Conservation (phyloP, 495 filamentous ascomycete genomes). For the Aspergillus bertholletiae region DNA sequence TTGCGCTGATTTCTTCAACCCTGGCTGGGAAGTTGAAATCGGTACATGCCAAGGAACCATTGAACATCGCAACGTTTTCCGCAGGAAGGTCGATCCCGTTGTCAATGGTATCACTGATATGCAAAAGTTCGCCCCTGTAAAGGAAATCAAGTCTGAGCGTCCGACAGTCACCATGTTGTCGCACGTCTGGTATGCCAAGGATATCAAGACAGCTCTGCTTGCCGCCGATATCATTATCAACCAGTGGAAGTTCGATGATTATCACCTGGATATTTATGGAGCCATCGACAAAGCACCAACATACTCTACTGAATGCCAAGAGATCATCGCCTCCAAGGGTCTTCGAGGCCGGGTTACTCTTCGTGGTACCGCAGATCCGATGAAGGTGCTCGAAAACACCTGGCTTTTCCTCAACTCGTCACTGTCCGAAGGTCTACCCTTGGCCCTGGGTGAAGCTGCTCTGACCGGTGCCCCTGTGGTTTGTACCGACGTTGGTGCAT, state of each 20-base stretch:
- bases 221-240: conserved; percentile 65
- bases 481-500: conserved; percentile 63
- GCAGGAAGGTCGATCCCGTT: conserved; percentile 62
- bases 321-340: conserved; percentile 59
- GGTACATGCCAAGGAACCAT: conserved; percentile 56
- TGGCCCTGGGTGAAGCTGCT: conserved; percentile 64
- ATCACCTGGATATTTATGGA: conserved; percentile 60
- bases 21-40: conserved; percentile 64
- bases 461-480: conserved; percentile 62
- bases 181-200: conserved; percentile 63
- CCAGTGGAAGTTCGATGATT: conserved; percentile 63
- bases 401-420: conserved; percentile 70
- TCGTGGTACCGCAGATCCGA: conserved; percentile 53
- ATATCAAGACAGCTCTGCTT: conserved; percentile 60
- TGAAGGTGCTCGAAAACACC: conserved; percentile 55
- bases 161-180: conserved; percentile 65
- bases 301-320: conserved; percentile 58
- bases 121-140: conserved; percentile 58
- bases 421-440: conserved; percentile 60
- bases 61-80: conserved; percentile 56
- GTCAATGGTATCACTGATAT: conserved; percentile 67
- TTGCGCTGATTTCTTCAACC: conserved; percentile 66
- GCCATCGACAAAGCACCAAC: conserved; percentile 58
- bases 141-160: conserved; percentile 51
- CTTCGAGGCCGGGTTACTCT: conserved; percentile 51